A percentile compares a stretch with the other conserved stretches of the same genome.
Conservation (phyloP, 1,139 yeast species). For the Blastobotrys malaysiensis region DNA sequence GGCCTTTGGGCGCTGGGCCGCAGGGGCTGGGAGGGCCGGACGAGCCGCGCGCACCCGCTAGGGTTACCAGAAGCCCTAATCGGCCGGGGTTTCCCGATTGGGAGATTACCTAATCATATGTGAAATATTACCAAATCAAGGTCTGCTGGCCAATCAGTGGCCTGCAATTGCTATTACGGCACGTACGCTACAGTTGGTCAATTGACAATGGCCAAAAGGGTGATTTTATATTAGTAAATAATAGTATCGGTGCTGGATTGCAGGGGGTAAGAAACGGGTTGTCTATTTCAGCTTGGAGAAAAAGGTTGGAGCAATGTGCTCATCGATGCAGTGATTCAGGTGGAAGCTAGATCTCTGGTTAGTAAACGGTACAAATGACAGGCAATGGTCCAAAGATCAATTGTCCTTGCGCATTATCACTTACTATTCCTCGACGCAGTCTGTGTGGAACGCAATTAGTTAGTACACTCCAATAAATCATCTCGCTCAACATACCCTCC, state of each 20-base stretch:
- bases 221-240: not conserved
- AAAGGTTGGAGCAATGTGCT: conserved; percentile 87
- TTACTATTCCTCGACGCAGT: too few relatives aligned
- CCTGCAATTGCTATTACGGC: not conserved
- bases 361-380: conserved; percentile 6
- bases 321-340: conserved; percentile 87
- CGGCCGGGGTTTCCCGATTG: not conserved
- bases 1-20: too few relatives aligned
- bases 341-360: conserved; percentile 56
- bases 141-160: not conserved
- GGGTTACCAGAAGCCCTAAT: not conserved
- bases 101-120: not conserved
- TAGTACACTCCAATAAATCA: conserved; percentile 1
- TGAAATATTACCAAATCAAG: not conserved
- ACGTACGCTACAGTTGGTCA: not conserved
- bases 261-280: not conserved
- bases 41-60: not conserved
- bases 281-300: conserved; percentile 51
- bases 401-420: not conserved
- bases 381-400: not conserved
- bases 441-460: conserved; percentile 3
- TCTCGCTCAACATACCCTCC: conserved; percentile 41
- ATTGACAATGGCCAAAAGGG: not conserved
- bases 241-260: not conserved
- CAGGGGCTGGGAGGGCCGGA: not conserved